Evolutionary conservation across 2,329 filamentous ascomycete species (phyloP), one percentile per base, ranked within the genome.

Genomic region (Xylaria sp.): DNA sequence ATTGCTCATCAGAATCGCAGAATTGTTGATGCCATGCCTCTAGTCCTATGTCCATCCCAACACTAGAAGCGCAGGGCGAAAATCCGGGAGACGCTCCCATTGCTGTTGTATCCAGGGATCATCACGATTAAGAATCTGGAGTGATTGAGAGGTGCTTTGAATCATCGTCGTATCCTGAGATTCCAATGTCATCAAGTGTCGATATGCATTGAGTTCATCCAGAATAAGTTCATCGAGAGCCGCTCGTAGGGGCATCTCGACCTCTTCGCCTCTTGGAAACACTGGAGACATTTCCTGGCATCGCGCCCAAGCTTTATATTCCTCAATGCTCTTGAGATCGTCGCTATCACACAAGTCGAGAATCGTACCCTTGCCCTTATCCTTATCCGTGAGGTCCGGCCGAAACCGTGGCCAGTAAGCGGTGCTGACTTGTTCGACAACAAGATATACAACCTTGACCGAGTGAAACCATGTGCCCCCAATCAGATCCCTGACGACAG

Each of bases 341-440:
- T 56, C 65, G 13, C 66, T 67, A 22, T 73, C 73, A 60, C 64
- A 71, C 38, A 75, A 36, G 57, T 75, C 74, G n/a, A 75, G 69
- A n/a, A 75, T 68, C 3, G 74, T 75, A n/a, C 74, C 74, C 47
- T 74, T 75, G 22, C 72, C 72, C 36, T 71, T 72, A 25, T 75
- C 74, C 27, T 72, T 66, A 15, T 72, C 70, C 1, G 72, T 73
- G 50, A 75, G 66, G 45, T 74, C 73, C 11, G 74, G 73, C 10
- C 74, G 68, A 51, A 75, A 76, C 22, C 55, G 59, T 15, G 74
- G 73, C 74, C 74, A 76, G 50, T 73, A 76, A 20, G 71, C 65
- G 0, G 73, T 76, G 63, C 64, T 71, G 45, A 76, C 69, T 61
- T 76, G 73, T 29, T 74, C 74, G 61, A 71, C 69, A 29, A 76